Percentiles rank a stretch among this genome's conserved stretches.
Evolutionary conservation across 129 eudicot species (phyloP).

Genomic region (Centaurea solstitialis): DNA sequence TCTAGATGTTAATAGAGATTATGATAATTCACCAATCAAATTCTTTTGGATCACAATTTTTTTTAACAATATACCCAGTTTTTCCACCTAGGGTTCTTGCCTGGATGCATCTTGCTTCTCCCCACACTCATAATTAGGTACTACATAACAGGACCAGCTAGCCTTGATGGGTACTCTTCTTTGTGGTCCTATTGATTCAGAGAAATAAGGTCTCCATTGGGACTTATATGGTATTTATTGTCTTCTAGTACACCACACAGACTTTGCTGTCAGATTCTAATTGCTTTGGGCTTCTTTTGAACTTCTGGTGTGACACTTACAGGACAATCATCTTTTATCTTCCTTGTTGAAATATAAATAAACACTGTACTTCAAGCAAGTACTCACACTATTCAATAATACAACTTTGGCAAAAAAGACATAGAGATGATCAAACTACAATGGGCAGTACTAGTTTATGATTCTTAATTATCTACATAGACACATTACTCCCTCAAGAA

Average conservation of each 20-base stretch:
- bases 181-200: conserved; percentile 33
- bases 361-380: conserved; percentile 6
- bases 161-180: conserved; percentile 6
- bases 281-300: conserved; percentile 18
- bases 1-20: not conserved
- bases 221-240: conserved; percentile 28
- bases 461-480: not conserved
- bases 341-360: not conserved
- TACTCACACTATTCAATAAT: not conserved
- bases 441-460: conserved; percentile 1
- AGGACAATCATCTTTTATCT: conserved; percentile 3
- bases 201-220: not conserved
- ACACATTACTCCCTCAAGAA: not conserved
- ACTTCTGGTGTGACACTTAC: not conserved
- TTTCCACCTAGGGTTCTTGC: conserved; percentile 13
- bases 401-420: conserved; percentile 15
- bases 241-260: conserved; percentile 19
- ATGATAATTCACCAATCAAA: not conserved
- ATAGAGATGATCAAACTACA: not conserved
- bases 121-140: conserved; percentile 16
- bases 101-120: conserved; percentile 8
- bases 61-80: not conserved
- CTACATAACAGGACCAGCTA: conserved; percentile 13
- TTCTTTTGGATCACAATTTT: not conserved
- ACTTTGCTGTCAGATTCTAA: conserved; percentile 22